Evolutionary conservation across 2,329 filamentous ascomycete genomes (phyloP).

Genomic region (Penicillium digitatum): DNA sequence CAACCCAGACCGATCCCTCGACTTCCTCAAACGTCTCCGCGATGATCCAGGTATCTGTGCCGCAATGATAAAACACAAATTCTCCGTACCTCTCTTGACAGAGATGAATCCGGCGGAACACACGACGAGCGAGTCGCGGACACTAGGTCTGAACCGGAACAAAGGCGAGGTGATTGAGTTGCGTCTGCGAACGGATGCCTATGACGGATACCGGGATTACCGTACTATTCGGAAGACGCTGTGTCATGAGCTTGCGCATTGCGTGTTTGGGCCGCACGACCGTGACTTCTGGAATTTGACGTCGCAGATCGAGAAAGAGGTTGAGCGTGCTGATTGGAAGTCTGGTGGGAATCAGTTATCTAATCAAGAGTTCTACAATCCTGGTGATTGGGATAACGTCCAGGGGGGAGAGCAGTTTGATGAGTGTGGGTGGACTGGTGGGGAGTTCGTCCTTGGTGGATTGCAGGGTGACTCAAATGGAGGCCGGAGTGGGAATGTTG

Average conservation of each 20-base stretch:
- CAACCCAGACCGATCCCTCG: constrained; percentile 64
- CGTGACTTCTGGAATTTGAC: constrained; percentile 85
- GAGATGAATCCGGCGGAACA: constrained; percentile 91
- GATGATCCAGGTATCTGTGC: constrained; percentile 80
- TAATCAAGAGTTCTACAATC: constrained; percentile 57
- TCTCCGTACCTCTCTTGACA: constrained; percentile 78
- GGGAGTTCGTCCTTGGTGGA: constrained; percentile 69
- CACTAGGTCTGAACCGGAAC: constrained; percentile 83
- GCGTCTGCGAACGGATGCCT: constrained; percentile 83
- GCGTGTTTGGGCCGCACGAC: constrained; percentile 81
- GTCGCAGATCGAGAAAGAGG: constrained; percentile 80
- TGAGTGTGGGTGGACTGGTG: constrained; percentile 72
- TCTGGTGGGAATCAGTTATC: constrained; percentile 63
- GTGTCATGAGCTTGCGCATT: constrained; percentile 93
- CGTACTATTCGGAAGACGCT: constrained; percentile 84
- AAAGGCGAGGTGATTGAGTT: constrained; percentile 86
- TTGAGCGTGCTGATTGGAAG: constrained; percentile 74
- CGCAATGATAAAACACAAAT: constrained; percentile 78
- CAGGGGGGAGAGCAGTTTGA: constrained; percentile 55
- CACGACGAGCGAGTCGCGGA: constrained; percentile 76
- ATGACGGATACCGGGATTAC: constrained; percentile 92
- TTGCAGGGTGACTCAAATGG: constrained; percentile 44
- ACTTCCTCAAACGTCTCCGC: constrained; percentile 70
- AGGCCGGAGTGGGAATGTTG: constrained; percentile 23
- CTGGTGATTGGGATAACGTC: constrained; percentile 51